phyloP scores from a whole-genome alignment of 2,329 filamentous ascomycete species.

The Fusarium caatingaense region DNA sequence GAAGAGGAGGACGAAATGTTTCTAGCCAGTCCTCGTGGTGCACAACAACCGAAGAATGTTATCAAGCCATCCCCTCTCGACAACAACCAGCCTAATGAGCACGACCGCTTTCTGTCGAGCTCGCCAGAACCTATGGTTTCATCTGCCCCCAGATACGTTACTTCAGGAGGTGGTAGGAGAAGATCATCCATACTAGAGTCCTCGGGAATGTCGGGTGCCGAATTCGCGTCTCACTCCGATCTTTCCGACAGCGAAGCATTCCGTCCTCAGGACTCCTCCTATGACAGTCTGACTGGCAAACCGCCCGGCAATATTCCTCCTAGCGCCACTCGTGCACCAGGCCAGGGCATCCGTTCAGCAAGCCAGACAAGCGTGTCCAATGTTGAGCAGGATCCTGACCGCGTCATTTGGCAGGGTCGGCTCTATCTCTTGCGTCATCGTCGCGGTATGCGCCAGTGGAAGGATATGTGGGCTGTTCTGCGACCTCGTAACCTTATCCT shows the following conservation, averaged over 20 bases:
- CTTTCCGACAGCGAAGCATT: conserved; percentile 77
- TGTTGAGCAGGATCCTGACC: conserved; percentile 77
- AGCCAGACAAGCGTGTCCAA: conserved; percentile 70
- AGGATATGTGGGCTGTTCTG: conserved; percentile 91
- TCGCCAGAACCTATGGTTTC: conserved; percentile 68
- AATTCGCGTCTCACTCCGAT: conserved; percentile 85
- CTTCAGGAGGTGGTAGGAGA: conserved; percentile 55
- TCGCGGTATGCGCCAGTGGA: conserved; percentile 89
- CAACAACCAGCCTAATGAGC: conserved; percentile 45
- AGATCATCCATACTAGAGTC: conserved; percentile 73
- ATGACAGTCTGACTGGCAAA: conserved; percentile 61
- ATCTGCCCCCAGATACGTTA: conserved; percentile 50
- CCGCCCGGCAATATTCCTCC: conserved; percentile 45
- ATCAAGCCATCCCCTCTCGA: conserved; percentile 36
- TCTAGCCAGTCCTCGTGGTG: conserved; percentile 72
- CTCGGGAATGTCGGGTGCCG: conserved; percentile 71
- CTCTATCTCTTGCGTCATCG: conserved; percentile 86
- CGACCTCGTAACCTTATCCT: conserved; percentile 86
- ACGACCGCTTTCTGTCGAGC: conserved; percentile 64
- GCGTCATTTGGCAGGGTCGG: conserved; percentile 94
- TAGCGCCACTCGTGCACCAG: conserved; percentile 46
- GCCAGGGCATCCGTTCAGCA: conserved; percentile 61
- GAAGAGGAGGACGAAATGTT: conserved; percentile 89
- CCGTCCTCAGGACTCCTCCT: conserved; percentile 61
- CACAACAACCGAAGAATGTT: conserved; percentile 56